Evolutionary conservation across 495 filamentous ascomycete species (phyloP).

Genomic region (Aspergillus taichungensis): DNA sequence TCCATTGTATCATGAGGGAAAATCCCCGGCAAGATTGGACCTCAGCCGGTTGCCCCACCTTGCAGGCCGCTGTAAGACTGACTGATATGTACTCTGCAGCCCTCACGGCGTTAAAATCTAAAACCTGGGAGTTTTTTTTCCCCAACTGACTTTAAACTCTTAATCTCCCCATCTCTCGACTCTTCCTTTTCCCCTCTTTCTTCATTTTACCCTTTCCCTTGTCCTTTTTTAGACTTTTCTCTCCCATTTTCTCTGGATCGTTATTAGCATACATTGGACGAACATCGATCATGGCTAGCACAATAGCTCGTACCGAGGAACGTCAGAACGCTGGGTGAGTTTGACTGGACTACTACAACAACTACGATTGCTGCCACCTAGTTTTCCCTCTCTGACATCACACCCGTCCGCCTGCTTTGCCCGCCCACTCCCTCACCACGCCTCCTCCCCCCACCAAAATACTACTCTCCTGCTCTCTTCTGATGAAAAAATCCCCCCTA

Average conservation of each 20-base stretch:
- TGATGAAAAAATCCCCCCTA: not conserved
- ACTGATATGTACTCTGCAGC: too few relatives aligned
- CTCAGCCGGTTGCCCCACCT: too few relatives aligned
- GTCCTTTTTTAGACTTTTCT: conserved; percentile 10
- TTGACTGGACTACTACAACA: conserved; percentile 9
- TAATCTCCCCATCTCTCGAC: not conserved
- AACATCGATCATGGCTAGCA: conserved; percentile 51
- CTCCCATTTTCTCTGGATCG: conserved; percentile 8
- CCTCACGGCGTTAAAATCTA: too few relatives aligned
- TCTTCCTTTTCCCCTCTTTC: conserved; percentile 2
- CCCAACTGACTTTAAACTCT: conserved; percentile 3
- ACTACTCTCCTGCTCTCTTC: not conserved
- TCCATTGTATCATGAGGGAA: too few relatives aligned
- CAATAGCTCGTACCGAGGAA: conserved; percentile 53
- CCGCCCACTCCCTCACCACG: conserved; percentile 11
- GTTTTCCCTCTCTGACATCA: conserved; percentile 38
- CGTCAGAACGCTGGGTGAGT: conserved; percentile 59
- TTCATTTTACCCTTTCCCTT: conserved; percentile 11
- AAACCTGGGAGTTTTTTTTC: conserved; percentile 1
- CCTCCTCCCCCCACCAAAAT: conserved; percentile 10
- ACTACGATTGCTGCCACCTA: too few relatives aligned
- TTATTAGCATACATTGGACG: too few relatives aligned
- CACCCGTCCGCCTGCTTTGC: conserved; percentile 23
- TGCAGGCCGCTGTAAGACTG: too few relatives aligned
- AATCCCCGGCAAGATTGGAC: too few relatives aligned